Percentiles rank a stretch among this genome's conserved stretches.
These are phyloP conservation scores for Globisporangium nunn DNA, from an alignment of 352 stramenopile species.

Conservation along the genomic window DNA sequence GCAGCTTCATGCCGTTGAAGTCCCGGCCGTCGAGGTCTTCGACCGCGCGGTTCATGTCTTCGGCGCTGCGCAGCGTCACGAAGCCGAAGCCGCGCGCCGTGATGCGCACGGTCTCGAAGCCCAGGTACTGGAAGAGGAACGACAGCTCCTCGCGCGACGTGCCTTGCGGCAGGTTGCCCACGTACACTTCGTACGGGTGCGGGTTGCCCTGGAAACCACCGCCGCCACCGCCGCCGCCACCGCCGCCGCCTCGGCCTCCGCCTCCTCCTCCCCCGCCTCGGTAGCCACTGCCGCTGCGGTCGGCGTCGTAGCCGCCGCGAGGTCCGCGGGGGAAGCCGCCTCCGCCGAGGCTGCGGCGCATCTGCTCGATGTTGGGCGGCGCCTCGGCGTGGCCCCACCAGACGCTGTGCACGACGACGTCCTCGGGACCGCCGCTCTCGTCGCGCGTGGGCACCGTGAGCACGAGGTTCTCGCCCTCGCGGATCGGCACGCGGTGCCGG, in stretches of 20 bases:
- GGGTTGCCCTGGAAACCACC: conserved; percentile 41
- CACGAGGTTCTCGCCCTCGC: conserved; percentile 75
- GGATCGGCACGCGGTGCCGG: conserved; percentile 78
- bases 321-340: conserved; percentile 22
- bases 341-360: conserved; percentile 23
- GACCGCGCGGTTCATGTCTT: conserved; percentile 74
- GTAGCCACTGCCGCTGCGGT: conserved; percentile 6
- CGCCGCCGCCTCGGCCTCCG: conserved; percentile 18
- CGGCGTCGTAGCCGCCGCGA: conserved; percentile 3
- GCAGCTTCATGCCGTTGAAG: conserved; percentile 75
- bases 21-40: conserved; percentile 75
- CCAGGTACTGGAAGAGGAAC: conserved; percentile 76
- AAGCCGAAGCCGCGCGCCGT: conserved; percentile 78
- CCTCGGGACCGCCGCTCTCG: conserved; percentile 65
- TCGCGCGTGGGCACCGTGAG: conserved; percentile 68
- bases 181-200: conserved; percentile 76
- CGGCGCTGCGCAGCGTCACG: conserved; percentile 66
- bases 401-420: conserved; percentile 70
- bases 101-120: conserved; percentile 81
- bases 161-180: conserved; percentile 75
- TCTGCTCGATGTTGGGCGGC: conserved; percentile 53
- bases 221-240: conserved; percentile 18
- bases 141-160: conserved; percentile 74
- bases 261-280: conserved; percentile 22
- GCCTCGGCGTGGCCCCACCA: conserved; percentile 81